phyloP scores from a whole-genome alignment of 2,329 filamentous ascomycete species.

The Aspergillus pseudotamarii region DNA sequence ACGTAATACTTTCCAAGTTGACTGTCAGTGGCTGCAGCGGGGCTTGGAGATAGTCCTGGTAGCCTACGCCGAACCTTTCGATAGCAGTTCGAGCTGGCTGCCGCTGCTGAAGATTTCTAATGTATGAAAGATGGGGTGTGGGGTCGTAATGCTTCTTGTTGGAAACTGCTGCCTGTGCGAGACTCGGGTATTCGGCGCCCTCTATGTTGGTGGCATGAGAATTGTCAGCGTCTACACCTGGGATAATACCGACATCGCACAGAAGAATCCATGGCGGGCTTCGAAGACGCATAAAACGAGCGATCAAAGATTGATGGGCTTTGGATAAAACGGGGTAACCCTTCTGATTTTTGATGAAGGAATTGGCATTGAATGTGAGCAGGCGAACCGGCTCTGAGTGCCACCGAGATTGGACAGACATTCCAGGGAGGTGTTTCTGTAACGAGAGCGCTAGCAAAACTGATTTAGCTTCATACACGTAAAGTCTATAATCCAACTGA shows the following conservation, averaged over 20 bases:
- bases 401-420: slow-evolving; percentile 62
- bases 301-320: slow-evolving; percentile 59
- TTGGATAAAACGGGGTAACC: slow-evolving; percentile 63
- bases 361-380: slow-evolving; percentile 54
- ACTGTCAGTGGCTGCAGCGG: slow-evolving; percentile 93
- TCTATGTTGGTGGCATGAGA: slow-evolving; percentile 22
- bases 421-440: slow-evolving; percentile 60
- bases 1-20: slow-evolving; percentile 95
- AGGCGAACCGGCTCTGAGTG: slow-evolving; percentile 64
- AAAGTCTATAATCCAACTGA: background rate
- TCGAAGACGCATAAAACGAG: slow-evolving; percentile 59
- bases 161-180: slow-evolving; percentile 64
- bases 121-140: slow-evolving; percentile 73
- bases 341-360: slow-evolving; percentile 61
- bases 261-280: slow-evolving; percentile 64
- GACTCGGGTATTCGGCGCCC: slow-evolving; percentile 63
- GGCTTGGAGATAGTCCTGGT: slow-evolving; percentile 94
- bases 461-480: slow-evolving; percentile 19
- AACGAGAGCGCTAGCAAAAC: slow-evolving; percentile 56
- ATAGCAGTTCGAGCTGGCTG: slow-evolving; percentile 69
- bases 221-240: slow-evolving; percentile 44
- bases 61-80: slow-evolving; percentile 69
- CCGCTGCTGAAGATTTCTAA: slow-evolving; percentile 80
- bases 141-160: slow-evolving; percentile 57
- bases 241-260: slow-evolving; percentile 59